These are phyloP conservation scores for Zasmidium citrigriseum DNA, from an alignment of 2,329 filamentous ascomycete genomes.

Conservation along the genomic window DNA sequence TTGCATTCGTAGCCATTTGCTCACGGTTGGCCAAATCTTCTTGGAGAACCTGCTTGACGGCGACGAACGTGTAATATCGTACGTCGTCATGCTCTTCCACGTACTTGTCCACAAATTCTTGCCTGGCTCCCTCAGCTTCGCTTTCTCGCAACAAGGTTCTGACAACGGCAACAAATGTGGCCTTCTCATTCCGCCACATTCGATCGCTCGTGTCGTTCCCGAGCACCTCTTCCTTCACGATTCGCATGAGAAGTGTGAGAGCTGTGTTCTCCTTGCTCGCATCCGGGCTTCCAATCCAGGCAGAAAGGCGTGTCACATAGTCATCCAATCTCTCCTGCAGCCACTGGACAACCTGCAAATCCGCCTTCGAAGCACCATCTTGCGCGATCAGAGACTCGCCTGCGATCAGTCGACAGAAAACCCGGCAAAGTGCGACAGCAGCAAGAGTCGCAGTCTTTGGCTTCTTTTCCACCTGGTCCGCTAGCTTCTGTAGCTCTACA, in stretches of 20 bases:
- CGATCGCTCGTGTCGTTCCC: conserved; percentile 54
- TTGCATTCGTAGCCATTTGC: conserved; percentile 57
- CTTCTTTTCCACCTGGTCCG: conserved; percentile 56
- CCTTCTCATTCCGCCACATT: conserved; percentile 63
- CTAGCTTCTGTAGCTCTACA: conserved; percentile 62
- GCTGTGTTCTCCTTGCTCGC: conserved; percentile 66
- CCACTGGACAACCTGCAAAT: conserved; percentile 74
- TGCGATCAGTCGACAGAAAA: conserved; percentile 80
- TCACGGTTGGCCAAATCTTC: conserved; percentile 28
- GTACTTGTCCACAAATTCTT: conserved; percentile 76
- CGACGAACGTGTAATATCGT: conserved; percentile 77
- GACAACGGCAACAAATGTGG: conserved; percentile 67
- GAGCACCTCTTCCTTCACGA: conserved; percentile 75
- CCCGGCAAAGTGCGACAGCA: conserved; percentile 77
- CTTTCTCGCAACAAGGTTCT: conserved; percentile 60
- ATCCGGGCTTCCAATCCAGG: conserved; percentile 62
- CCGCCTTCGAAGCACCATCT: conserved; percentile 69
- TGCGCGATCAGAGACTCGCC: conserved; percentile 69
- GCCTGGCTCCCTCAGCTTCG: conserved; percentile 60
- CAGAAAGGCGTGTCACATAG: conserved; percentile 57
- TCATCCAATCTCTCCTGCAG: conserved; percentile 72
- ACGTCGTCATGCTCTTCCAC: conserved; percentile 81
- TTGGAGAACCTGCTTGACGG: conserved; percentile 59
- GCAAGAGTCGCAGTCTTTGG: conserved; percentile 56
- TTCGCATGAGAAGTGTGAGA: conserved; percentile 77